These are phyloP conservation scores for Herpetomonas tarakana DNA, from an alignment of 208 protist species.

Conservation along the genomic window DNA sequence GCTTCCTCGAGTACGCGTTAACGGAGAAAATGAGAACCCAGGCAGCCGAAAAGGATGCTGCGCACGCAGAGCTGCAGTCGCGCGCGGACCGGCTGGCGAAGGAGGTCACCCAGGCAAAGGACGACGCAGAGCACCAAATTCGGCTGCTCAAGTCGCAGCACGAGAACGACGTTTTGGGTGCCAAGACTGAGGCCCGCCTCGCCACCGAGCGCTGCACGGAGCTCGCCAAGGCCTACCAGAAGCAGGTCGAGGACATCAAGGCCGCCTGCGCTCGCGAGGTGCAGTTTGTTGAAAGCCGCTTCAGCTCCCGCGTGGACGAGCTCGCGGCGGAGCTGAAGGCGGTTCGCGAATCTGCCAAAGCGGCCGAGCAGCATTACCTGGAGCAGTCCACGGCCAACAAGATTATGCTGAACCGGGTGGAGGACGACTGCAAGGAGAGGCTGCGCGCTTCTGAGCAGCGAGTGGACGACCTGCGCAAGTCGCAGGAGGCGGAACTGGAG, in stretches of 20 bases:
- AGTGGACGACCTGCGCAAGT: conserved; percentile 46
- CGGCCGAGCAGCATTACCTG: conserved; percentile 43
- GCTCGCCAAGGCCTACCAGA: conserved; percentile 47
- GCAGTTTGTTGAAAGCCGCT: conserved; percentile 67
- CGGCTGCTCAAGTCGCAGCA: conserved; percentile 67
- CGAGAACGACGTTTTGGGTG: conserved; percentile 48
- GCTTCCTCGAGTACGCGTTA: conserved; percentile 60
- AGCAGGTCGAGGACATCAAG: conserved; percentile 81
- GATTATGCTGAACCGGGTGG: conserved; percentile 55
- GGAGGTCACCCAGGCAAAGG: conserved; percentile 37
- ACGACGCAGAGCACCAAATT: conserved; percentile 65
- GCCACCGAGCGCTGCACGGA: conserved; percentile 46
- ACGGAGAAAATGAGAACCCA: conserved; percentile 47
- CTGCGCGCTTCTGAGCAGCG: conserved; percentile 55
- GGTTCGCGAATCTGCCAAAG: conserved; percentile 35
- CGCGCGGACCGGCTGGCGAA: conserved; percentile 31
- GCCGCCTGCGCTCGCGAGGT: conserved; percentile 54
- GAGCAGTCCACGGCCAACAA: conserved; percentile 43
- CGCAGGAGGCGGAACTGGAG: conserved; percentile 36
- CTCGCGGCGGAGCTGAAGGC: conserved; percentile 57
- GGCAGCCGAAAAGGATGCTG: conserved; percentile 40
- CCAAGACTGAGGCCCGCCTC: conserved; percentile 55
- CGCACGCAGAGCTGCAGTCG: conserved; percentile 28
- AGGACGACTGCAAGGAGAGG: conserved; percentile 78
- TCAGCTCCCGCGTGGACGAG: conserved; percentile 53